Evolutionary conservation across 1,284 basidiomycete genomes (phyloP).

Genomic region (Trichosporon sp.): DNA sequence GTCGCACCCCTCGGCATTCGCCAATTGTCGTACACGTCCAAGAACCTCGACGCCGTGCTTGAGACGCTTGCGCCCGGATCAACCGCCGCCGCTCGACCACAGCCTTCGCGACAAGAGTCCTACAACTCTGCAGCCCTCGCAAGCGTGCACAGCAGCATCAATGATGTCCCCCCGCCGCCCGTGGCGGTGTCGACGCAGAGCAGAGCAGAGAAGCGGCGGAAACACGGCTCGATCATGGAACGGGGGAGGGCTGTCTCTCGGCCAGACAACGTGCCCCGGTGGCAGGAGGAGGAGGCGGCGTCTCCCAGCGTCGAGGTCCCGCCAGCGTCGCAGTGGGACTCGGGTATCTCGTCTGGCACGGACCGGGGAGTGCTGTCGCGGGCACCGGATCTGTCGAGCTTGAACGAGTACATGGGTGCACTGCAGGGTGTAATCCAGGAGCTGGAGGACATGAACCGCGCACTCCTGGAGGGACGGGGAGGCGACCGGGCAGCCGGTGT

Average conservation of each 20-base stretch:
- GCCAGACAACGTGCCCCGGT: constrained; percentile 27
- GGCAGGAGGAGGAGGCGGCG: constrained; percentile 18
- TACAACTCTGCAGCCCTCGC: constrained; percentile 1
- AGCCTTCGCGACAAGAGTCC: constrained; percentile 18
- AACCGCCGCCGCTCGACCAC: neutral
- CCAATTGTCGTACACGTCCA: constrained; percentile 38
- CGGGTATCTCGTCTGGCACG: constrained; percentile 7
- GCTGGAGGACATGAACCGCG: constrained; percentile 54
- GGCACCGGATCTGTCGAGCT: constrained; percentile 49
- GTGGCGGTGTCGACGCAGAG: constrained; percentile 6
- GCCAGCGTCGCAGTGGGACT: constrained; percentile 7
- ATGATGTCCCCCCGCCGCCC: neutral
- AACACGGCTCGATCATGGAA: constrained; percentile 28
- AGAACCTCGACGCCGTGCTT: constrained; percentile 27
- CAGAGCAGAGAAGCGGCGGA: constrained; percentile 12
- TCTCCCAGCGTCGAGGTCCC: neutral
- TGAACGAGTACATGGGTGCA: constrained; percentile 50
- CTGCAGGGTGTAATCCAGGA: constrained; percentile 50
- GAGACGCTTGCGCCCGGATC: constrained; percentile 6
- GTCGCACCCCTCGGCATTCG: constrained; percentile 55
- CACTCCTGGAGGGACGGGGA: constrained; percentile 47
- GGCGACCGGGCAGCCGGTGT: constrained; percentile 52
- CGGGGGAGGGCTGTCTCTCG: constrained; percentile 29
- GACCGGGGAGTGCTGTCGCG: constrained; percentile 45
- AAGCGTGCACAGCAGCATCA: constrained; percentile 6